Evolutionary conservation across 139 green algal species (phyloP).

Genomic region (Desmodesmus armatus): DNA sequence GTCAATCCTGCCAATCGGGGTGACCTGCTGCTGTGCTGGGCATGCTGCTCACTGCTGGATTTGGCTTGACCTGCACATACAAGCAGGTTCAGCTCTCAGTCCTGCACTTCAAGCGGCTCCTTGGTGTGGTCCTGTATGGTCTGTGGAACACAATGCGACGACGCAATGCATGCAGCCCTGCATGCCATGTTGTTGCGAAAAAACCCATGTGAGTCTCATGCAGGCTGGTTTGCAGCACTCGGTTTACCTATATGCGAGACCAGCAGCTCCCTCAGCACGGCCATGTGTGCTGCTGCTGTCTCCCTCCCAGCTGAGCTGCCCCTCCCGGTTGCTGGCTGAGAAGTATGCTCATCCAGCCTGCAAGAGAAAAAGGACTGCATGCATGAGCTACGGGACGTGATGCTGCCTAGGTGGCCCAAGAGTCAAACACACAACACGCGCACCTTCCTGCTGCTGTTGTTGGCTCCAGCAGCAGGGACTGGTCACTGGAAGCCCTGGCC

Average conservation of each 20-base stretch:
- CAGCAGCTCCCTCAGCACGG: slow-evolving; percentile 13
- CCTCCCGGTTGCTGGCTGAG: no score
- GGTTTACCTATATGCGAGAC: slow-evolving; percentile 24
- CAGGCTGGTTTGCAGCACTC: not conserved
- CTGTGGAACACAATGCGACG: not conserved
- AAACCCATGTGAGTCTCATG: not conserved
- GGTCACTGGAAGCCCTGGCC: no score
- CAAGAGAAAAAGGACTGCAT: no score
- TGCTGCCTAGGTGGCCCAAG: no score
- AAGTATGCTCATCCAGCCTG: no score
- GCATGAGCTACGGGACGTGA: no score
- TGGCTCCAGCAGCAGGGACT: no score
- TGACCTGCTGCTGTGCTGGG: slow-evolving; percentile 8
- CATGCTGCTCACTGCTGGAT: not conserved
- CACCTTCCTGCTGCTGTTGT: no score
- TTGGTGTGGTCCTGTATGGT: not conserved
- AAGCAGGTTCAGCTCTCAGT: not conserved
- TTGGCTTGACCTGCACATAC: not conserved
- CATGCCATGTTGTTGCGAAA: not conserved
- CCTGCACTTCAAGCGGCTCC: not conserved
- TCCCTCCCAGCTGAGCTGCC: no score
- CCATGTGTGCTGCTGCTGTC: slow-evolving; percentile 19
- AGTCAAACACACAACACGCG: no score
- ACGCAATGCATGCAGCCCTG: not conserved
- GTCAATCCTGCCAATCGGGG: slow-evolving; percentile 1